These are phyloP conservation scores for Auriscalpium orientale DNA, from an alignment of 768 basidiomycete genomes.

Conservation along the genomic window DNA sequence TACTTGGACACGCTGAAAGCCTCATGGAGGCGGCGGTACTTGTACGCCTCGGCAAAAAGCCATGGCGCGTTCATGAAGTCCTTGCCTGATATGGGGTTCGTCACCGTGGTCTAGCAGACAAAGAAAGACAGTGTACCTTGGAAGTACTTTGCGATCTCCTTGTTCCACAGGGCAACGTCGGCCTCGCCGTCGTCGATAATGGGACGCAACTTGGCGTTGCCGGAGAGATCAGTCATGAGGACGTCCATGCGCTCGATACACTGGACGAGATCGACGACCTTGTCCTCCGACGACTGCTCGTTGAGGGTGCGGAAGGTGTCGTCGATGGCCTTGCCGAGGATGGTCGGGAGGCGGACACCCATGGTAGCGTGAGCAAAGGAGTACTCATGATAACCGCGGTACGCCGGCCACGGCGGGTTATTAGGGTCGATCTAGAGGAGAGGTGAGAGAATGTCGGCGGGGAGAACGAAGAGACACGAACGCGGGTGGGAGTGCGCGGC, in stretches of 20 bases:
- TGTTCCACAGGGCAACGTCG: slow-evolving; percentile 94
- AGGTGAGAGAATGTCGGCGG: background rate
- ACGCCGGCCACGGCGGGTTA: slow-evolving; percentile 79
- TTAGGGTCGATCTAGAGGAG: slow-evolving; percentile 61
- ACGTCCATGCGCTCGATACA: slow-evolving; percentile 88
- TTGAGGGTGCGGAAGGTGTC: slow-evolving; percentile 87
- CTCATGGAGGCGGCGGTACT: slow-evolving; percentile 85
- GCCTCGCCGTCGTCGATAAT: slow-evolving; percentile 88
- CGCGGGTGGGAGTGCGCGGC: slow-evolving; percentile 69
- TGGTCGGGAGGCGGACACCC: slow-evolving; percentile 93
- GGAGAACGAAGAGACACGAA: slow-evolving; percentile 22
- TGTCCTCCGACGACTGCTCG: slow-evolving; percentile 75
- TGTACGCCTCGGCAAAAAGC: slow-evolving; percentile 94
- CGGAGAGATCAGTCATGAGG: slow-evolving; percentile 81
- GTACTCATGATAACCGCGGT: slow-evolving; percentile 74
- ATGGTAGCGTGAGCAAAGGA: slow-evolving; percentile 90
- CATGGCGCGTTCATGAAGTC: slow-evolving; percentile 95
- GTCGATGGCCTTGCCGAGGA: slow-evolving; percentile 92
- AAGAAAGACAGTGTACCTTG: slow-evolving; percentile 44
- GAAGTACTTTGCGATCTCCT: slow-evolving; percentile 92
- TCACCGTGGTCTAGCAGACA: too few species aligned
- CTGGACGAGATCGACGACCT: slow-evolving; percentile 72
- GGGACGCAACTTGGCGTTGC: slow-evolving; percentile 76
- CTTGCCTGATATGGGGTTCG: slow-evolving; percentile 41
- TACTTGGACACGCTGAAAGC: slow-evolving; percentile 88